Evolutionary conservation across 2,329 filamentous ascomycete genomes (phyloP).

Genomic region (Monilinia polystroma): DNA sequence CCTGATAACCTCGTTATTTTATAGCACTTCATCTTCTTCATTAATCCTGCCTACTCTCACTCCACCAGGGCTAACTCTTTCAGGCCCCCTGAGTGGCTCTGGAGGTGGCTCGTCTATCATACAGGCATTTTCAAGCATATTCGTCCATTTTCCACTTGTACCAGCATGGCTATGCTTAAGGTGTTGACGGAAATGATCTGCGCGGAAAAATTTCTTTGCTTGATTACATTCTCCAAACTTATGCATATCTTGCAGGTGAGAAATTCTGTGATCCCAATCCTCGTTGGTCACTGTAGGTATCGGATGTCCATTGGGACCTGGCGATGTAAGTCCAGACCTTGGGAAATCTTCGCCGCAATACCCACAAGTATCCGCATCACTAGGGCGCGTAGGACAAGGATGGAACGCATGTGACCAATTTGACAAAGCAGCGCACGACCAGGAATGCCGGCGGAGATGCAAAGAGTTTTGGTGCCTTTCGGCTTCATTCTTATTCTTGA

Average conservation of each 20-base stretch:
- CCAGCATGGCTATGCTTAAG: conserved; percentile 96
- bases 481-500: conserved; percentile 99
- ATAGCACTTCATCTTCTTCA: conserved; percentile 39
- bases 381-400: conserved; percentile 65
- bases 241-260: conserved; percentile 86
- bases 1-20: conserved; percentile 17
- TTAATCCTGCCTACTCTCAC: conserved; percentile 36
- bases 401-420: conserved; percentile 83
- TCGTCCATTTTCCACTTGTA: conserved; percentile 97
- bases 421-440: conserved; percentile 89
- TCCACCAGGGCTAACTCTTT: conserved; percentile 34
- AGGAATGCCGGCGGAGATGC: conserved; percentile 88
- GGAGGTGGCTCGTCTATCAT: conserved; percentile 80
- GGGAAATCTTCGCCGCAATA: conserved; percentile 92
- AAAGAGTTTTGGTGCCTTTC: conserved; percentile 95
- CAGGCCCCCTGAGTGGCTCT: conserved; percentile 38
- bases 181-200: conserved; percentile 97
- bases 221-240: conserved; percentile 99
- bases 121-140: conserved; percentile 94
- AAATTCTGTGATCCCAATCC: conserved; percentile 83
- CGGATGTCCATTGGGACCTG: conserved; percentile 44
- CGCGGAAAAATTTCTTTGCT: conserved; percentile 95
- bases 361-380: conserved; percentile 77
- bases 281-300: conserved; percentile 63
- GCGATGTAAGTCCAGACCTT: conserved; percentile 43